phyloP scores from a whole-genome alignment of 495 filamentous ascomycete genomes.

The Amphirosellinia nigrospora region DNA sequence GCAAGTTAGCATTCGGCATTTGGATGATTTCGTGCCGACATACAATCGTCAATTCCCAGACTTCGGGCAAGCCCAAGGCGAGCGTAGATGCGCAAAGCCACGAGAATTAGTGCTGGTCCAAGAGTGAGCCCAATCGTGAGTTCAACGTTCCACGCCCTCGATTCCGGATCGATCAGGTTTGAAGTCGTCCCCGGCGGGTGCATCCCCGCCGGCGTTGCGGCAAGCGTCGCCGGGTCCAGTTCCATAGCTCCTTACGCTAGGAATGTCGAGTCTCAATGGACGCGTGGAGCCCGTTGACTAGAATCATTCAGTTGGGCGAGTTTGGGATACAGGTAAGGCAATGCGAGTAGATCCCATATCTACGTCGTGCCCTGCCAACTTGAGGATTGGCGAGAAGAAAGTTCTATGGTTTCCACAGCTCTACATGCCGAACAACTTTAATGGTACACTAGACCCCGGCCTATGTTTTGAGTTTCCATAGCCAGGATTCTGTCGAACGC shows the following conservation, averaged over 20 bases:
- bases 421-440: slow-evolving; percentile 1
- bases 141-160: slow-evolving; percentile 31
- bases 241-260: background rate
- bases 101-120: slow-evolving; percentile 27
- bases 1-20: slow-evolving; percentile 1
- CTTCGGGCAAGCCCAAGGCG: slow-evolving; percentile 34
- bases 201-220: slow-evolving; percentile 18
- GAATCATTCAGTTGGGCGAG: background rate
- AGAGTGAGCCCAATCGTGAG: slow-evolving; percentile 32
- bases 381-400: background rate
- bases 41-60: slow-evolving; percentile 43
- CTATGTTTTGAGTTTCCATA: background rate
- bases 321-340: background rate
- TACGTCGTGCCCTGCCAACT: background rate
- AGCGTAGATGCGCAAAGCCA: slow-evolving; percentile 32
- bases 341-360: background rate
- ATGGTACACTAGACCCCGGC: background rate
- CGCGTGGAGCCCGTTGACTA: background rate
- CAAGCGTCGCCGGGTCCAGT: slow-evolving; percentile 22
- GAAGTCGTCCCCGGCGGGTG: slow-evolving; percentile 34
- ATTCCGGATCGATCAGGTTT: slow-evolving; percentile 33
- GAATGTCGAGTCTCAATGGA: background rate
- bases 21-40: slow-evolving; percentile 5
- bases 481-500: background rate
- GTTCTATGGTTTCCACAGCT: background rate